Evolutionary conservation across 2,329 filamentous ascomycete species (phyloP), one percentile per base, ranked within the genome.

Genomic region (Colletotrichum siamense): DNA sequence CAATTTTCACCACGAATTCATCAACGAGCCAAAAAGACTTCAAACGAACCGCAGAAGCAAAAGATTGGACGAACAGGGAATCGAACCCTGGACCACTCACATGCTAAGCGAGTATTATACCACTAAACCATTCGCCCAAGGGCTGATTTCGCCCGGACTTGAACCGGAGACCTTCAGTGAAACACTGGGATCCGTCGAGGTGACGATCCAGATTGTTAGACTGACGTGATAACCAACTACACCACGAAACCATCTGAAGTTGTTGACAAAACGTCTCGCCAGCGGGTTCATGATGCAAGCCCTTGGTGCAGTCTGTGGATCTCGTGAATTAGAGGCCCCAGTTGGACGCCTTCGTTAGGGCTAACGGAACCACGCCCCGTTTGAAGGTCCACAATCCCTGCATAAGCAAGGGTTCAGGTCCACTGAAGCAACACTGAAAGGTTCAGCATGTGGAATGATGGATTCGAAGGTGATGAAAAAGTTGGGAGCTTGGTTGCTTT

Each of bases 211-310:
- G 15, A 18, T 22, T 83, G 85, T 87, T 87, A 87, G 85, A 87
- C 85, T 86, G 84, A 87, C 83, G 86, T 87, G 86, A 87, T 87
- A 86, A 87, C 85, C 86, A 87, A 87, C 86, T 83, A 82, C 82
- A 82, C 81, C 81, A 83, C 72, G 52, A 76, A 57, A 76, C 73
- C 73, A 36, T 24, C n/a, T 13, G 18, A 16, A 7, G 34, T 75
- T 73, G 69, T 63, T 75, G 69, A 30, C 7, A 0, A 0, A 0
- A 1, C 1, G 5, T 2, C 3, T n/a, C 6, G 18, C 28, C 24
- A 10, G 28, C 9, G 16, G 28, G 15, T 8, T 62, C 26, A 62
- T 30, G 59, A 52, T 62, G 28, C n/a, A 9, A 32, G 24, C 26
- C 3, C 28, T 30, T n/a, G 28, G 4, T 16, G 26, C 18, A 22